Percentiles rank a stretch among this genome's conserved stretches.
Conservation (phyloP, 148 eudicot species). For the Persicaria maculosa region DNA sequence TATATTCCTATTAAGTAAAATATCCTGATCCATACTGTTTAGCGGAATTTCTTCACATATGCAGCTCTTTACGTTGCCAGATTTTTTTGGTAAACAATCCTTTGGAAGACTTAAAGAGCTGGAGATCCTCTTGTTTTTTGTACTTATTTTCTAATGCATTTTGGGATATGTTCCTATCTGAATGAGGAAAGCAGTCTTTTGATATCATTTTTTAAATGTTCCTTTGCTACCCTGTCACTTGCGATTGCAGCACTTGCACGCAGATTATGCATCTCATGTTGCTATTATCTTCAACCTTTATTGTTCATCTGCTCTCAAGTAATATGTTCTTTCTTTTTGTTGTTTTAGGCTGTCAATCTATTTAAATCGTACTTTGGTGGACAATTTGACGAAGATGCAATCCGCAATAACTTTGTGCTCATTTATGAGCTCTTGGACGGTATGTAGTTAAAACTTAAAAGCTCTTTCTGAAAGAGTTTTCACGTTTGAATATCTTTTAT, state of each 20-base stretch:
- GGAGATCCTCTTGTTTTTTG: not conserved
- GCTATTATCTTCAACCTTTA: not conserved
- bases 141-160: too few species aligned
- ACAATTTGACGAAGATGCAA: conserved; percentile 97
- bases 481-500: not conserved
- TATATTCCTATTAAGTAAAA: not conserved
- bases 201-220: conserved; percentile 3
- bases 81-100: not conserved
- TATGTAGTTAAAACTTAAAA: conserved; percentile 26
- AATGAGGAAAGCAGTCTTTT: not conserved
- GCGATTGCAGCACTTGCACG: not conserved
- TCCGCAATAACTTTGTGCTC: conserved; percentile 93
- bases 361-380: conserved; percentile 99
- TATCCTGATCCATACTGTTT: not conserved
- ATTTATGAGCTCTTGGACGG: conserved; percentile 95
- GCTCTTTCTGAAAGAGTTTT: not conserved
- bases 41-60: not conserved
- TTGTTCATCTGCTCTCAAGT: not conserved
- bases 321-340: conserved; percentile 2
- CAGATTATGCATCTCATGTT: not conserved
- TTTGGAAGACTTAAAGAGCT: not conserved
- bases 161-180: not conserved
- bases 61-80: not conserved
- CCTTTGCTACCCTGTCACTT: not conserved
- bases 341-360: conserved; percentile 71